Percentiles rank a stretch among this genome's conserved stretches.
phyloP scores from a whole-genome alignment of 2,329 filamentous ascomycete genomes.

The Fusarium buharicum region DNA sequence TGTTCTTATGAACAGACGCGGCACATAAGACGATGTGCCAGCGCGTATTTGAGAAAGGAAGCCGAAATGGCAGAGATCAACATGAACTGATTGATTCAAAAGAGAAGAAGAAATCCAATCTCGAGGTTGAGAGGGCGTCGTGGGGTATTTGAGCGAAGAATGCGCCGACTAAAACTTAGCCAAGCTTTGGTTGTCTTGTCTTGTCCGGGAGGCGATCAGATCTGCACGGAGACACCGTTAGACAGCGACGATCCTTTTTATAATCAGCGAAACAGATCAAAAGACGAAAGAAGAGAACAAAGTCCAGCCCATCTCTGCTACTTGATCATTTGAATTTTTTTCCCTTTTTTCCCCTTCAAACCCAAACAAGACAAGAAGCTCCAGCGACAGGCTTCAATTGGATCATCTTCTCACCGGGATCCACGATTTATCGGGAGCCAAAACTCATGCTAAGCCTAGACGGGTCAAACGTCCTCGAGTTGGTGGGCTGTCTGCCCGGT shows the following conservation, averaged over 20 bases:
- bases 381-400: constrained; percentile 5
- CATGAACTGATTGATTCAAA: constrained; percentile 28
- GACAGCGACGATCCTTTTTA: constrained; percentile 26
- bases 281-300: not conserved
- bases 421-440: constrained; percentile 38
- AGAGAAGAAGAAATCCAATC: not conserved
- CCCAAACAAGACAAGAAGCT: constrained; percentile 31
- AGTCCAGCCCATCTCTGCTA: constrained; percentile 9
- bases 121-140: constrained; percentile 4
- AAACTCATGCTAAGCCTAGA: constrained; percentile 23
- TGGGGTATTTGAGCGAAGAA: constrained; percentile 26
- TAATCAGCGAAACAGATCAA: not conserved
- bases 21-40: constrained; percentile 58
- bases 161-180: constrained; percentile 17
- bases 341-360: constrained; percentile 8
- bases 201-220: constrained; percentile 37
- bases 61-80: constrained; percentile 31
- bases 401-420: constrained; percentile 2
- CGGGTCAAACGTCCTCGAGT: constrained; percentile 30
- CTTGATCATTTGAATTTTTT: constrained; percentile 40
- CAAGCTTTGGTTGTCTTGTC: no score
- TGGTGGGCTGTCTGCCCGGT: constrained; percentile 1
- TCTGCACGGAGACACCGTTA: constrained; percentile 31
- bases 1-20: constrained; percentile 53
- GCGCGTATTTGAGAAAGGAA: constrained; percentile 26